Evolutionary conservation across 805 yeast genomes (phyloP), one percentile per base, ranked within the genome.

Genomic region (Saturnispora kantuleensis): DNA sequence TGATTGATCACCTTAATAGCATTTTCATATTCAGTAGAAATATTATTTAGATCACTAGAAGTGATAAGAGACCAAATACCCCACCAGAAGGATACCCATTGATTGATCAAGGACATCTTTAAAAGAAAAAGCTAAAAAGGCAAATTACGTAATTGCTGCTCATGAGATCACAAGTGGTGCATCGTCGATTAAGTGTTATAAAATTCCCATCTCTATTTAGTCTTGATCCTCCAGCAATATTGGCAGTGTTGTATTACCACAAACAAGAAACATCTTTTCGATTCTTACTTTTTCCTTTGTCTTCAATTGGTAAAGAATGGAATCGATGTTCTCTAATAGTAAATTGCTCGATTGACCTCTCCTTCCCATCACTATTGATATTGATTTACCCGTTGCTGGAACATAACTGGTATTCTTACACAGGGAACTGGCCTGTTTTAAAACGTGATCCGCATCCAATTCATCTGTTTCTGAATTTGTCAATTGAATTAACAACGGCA

Each of bases 401-500:
- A 81, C 73, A 55, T 76, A 77, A 7, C 67, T 71, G 0, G 94
- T 71, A 56, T 81, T 79, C 48, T 72, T 76, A 35, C 75, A 72
- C 10, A 85, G 81, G 12, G 80, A 69, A 54, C 71, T 74, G 48
- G 84, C 63, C 59, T 86, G 95, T 6, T 73, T 70, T 47, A 69
- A 66, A 3, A 86, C 77, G 54, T 74, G 82, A 38, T 69, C 68
- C 0, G 84, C 72, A 50, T 86, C 93, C 49, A 85, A 76, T 47
- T 77, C 81, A 46, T 70, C 76, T 53, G 73, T 72, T 13, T 56
- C 50, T 6, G 73, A 66, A 49, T 53, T 57, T 4, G 75, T 76
- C 79, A 83, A 72, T 55, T 79, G 81, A 3, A 84, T 58, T 69
- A 81, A 74, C 50, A 70, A 73, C 2, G 95, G 95, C 13, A 80